Base-by-base conservation (phyloP, 1,284 basidiomycete species). In the Ceratobasidium sp. region DNA sequence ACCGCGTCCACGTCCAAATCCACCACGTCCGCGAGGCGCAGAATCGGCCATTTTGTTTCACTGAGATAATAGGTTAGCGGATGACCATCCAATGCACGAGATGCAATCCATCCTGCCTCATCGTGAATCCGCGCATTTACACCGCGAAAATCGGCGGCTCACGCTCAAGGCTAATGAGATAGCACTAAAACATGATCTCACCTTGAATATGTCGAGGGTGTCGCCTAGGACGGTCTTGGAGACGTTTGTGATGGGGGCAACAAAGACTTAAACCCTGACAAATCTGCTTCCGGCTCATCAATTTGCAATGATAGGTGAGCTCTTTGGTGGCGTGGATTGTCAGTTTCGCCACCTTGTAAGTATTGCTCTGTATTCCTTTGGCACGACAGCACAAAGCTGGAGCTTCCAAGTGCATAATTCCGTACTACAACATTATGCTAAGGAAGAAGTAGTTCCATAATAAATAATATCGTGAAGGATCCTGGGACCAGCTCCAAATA, bases 1-100 rank as follows among this genome's bases (percentile, higher is more conserved):
- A 83, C 87, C 87, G 83, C 87, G 87, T 82, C 86, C 95, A 92
- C 86, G 82, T 76, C 84, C 85, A 82, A 95, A 94, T 87, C 94
- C 94, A 87, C 93, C 93, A 83, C 94, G 92, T 88, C 94, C 94
- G 84, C 94, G 89, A 26, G 55, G 68, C 84, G 86, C 89, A 87
- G 93, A 86, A 85, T 95, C 94, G 88, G 94, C 93, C 94, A 95
- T 93, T 78, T 80, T 77, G 44, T 42, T 75, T 64, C 60, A 75
- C 72, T 78, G 40, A 23, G 13, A 71, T 23, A 56, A 68, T 33
- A 23, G 53, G 64, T 73, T 20, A 46, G 58, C 44, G n/a, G 20
- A 15, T 63, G 69, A 61, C 68, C 77, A 66, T 78, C 77, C 60
- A 71, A 20, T 5, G 23, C 13, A 44, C 33, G 4, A 4, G n/a